These are phyloP conservation scores for Aureobasidium musti DNA, from an alignment of 2,329 filamentous ascomycete genomes.

Conservation along the genomic window DNA sequence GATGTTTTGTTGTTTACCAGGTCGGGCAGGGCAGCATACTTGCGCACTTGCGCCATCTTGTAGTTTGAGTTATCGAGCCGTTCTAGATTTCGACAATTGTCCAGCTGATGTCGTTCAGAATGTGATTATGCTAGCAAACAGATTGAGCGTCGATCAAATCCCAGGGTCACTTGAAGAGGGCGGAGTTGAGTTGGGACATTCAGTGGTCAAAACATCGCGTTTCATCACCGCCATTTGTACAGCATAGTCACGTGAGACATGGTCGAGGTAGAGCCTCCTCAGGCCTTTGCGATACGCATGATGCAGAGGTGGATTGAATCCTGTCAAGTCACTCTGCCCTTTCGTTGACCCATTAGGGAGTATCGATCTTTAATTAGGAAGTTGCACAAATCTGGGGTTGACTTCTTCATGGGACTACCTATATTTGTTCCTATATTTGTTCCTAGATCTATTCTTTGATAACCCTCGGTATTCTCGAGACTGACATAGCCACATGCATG, in stretches of 20 bases:
- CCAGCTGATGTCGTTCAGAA: neutral
- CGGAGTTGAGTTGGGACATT: neutral
- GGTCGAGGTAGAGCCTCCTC: no score
- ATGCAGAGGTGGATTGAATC: no score
- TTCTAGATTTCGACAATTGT: neutral
- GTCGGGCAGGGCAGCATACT: constrained; percentile 33
- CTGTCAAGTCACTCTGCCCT: neutral
- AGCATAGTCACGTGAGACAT: no score
- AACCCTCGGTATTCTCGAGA: neutral
- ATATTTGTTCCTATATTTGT: no score
- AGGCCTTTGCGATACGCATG: neutral
- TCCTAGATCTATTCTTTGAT: neutral
- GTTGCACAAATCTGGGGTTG: neutral
- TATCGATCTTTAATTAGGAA: neutral
- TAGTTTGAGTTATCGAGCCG: neutral
- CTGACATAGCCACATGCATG: neutral
- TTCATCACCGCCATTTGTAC: neutral
- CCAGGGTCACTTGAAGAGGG: neutral
- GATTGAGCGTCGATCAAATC: neutral
- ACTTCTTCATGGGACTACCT: neutral
- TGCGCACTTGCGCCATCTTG: constrained; percentile 32
- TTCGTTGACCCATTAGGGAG: neutral
- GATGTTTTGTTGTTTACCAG: constrained; percentile 17
- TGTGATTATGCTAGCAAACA: neutral
- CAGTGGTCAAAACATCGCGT: constrained; percentile 10